Conservation (phyloP, 1,284 basidiomycete species). For the Abortiporus biennis region DNA sequence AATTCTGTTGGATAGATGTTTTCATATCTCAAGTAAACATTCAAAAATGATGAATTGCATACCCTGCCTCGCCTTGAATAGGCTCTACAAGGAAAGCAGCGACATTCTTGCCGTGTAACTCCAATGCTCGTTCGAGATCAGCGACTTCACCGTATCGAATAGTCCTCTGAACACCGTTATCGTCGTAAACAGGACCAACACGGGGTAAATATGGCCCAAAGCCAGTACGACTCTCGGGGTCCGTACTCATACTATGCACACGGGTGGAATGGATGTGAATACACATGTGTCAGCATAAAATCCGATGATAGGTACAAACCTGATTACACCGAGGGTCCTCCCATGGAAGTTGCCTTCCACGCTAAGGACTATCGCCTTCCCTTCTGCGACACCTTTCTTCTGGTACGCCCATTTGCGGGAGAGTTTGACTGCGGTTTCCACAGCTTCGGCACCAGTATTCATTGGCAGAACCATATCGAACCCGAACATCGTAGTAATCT, state of each 20-base stretch:
- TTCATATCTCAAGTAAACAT: not conserved
- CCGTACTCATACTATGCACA: conserved; percentile 88
- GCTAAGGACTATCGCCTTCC: conserved; percentile 84
- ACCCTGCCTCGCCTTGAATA: conserved; percentile 98
- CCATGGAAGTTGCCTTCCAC: conserved; percentile 96
- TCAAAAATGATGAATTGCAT: conserved; percentile 24
- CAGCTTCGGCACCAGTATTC: conserved; percentile 99
- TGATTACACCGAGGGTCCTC: conserved; percentile 86
- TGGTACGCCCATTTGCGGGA: conserved; percentile 91
- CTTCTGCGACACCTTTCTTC: conserved; percentile 80
- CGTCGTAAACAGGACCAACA: conserved; percentile 74
- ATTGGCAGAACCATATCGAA: conserved; percentile 98
- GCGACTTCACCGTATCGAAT: conserved; percentile 83
- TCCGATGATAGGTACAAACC: conserved; percentile 34
- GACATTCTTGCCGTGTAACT: conserved; percentile 77
- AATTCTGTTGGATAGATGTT: conserved; percentile 48
- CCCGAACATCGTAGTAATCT: conserved; percentile 79
- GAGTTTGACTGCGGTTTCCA: conserved; percentile 85
- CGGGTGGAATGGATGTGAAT: conserved; percentile 8
- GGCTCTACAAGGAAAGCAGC: conserved; percentile 96
- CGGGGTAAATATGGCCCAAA: conserved; percentile 90
- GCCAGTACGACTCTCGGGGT: conserved; percentile 81
- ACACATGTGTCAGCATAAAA: conserved; percentile 5
- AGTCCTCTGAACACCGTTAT: conserved; percentile 40
- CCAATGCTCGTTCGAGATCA: conserved; percentile 80